These are phyloP conservation scores for Dictyostelium firmibasis DNA, from an alignment of 78 protist species.

Conservation along the genomic window DNA sequence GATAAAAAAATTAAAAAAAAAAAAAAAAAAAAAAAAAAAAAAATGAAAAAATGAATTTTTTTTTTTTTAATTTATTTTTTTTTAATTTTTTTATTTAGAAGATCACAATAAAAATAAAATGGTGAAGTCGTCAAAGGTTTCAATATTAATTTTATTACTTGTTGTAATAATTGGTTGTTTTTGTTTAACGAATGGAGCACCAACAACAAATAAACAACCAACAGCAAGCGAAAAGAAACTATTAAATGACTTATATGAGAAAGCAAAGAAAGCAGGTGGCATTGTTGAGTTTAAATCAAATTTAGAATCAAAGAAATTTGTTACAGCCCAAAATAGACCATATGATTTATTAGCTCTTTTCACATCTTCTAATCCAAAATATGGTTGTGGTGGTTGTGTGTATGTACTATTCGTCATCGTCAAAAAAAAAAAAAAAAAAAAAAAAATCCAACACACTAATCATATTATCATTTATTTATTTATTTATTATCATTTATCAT, in stretches of 20 bases:
- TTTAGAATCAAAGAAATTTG: background rate
- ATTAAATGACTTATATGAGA: background rate
- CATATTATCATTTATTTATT: no score
- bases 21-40: no score
- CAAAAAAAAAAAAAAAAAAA: background rate
- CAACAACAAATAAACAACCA: background rate
- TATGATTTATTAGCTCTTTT: constrained; percentile 1
- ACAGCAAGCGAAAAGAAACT: background rate
- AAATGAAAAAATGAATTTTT: no score
- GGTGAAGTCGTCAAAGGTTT: background rate
- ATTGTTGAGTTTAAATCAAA: background rate
- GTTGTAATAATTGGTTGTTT: background rate
- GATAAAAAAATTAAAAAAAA: no score
- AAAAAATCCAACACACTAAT: no score
- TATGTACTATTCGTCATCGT: background rate
- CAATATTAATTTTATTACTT: background rate
- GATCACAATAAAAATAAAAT: background rate
- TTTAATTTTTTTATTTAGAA: background rate
- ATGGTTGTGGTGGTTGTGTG: constrained; percentile 50
- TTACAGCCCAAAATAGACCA: constrained; percentile 7
- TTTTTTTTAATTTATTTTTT: no score
- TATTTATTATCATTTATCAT: no score
- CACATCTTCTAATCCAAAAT: constrained; percentile 15
- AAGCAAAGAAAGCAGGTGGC: background rate
- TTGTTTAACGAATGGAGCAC: background rate